Evolutionary conservation across 345 rosid genomes (phyloP), one percentile per base, ranked within the genome.

Genomic region (Conringia planisiliqua): DNA sequence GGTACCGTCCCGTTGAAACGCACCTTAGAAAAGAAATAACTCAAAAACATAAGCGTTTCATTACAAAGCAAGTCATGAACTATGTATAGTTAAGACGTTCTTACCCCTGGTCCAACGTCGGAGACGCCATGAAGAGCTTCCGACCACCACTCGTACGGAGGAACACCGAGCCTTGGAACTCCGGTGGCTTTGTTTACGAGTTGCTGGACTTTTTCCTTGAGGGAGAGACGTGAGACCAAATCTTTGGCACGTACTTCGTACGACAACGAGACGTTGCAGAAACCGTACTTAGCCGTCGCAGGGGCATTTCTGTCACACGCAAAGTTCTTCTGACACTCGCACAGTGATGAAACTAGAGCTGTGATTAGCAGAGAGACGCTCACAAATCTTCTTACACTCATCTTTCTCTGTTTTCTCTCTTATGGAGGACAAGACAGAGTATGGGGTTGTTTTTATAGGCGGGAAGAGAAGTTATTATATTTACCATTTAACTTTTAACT

Each of bases 81-180:
- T 72, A 29, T 62, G 36, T 32, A 8, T 6, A 9, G 26, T 33
- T 43, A 29, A 55, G 65, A 55, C 7, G 38, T 11, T 10, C 6
- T 66, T 74, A 79, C 76, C 29, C 86, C 90, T 4, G 71, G 87
- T 47, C 92, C 89, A 2, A 79, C 73, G 44, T 78, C 4, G 11
- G 90, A 78, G 74, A 89, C 84, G 1, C 96, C 96, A 2, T 89
- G 92, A 5, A 89, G 87, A 0, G 96, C 96, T 82, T 87, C 96
- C 0, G 85, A 76, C 92, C 96, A 89, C 96, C 96, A 89, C 70
- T 86, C 71, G 58, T 87, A 89, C 4, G 78, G 80, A 0, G 90
- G 86, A 43, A 89, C 79, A 20, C 92, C 88, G 10, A 89, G 84
- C 65, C 88, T 62, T 39, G 86, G 70, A 42, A 85, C 76, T 35